Percentiles rank a stretch among this genome's conserved stretches.
These are phyloP conservation scores for Prinsepia uniflora DNA, from an alignment of 306 rosid genomes.

Conservation along the genomic window DNA sequence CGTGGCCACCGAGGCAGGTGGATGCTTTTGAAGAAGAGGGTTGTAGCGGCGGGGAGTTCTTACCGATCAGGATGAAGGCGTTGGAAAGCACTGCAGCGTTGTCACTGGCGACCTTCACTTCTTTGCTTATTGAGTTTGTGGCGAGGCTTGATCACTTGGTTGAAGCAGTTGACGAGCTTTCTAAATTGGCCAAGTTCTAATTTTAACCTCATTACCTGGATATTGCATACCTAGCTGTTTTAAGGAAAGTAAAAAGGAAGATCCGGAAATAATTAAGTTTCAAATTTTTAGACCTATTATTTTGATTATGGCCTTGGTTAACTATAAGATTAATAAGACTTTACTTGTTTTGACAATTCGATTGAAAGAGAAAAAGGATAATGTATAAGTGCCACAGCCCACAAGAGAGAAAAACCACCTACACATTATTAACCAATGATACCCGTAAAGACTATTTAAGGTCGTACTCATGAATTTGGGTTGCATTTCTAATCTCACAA, in stretches of 20 bases:
- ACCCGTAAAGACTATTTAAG: too few relatives aligned
- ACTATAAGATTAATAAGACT: too few relatives aligned
- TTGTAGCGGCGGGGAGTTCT: slow-evolving; percentile 22
- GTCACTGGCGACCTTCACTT: slow-evolving; percentile 64
- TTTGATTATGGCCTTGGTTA: too few relatives aligned
- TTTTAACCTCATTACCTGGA: neutral
- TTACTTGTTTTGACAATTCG: too few relatives aligned
- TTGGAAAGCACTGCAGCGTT: slow-evolving; percentile 53
- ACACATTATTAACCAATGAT: too few relatives aligned
- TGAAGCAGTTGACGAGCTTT: slow-evolving; percentile 59
- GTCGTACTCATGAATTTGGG: too few relatives aligned
- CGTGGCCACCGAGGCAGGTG: slow-evolving; percentile 62
- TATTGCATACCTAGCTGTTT: neutral
- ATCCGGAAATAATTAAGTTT: neutral
- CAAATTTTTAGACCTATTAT: neutral
- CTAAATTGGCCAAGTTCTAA: slow-evolving; percentile 65
- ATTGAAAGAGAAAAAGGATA: too few relatives aligned
- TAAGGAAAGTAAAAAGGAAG: neutral
- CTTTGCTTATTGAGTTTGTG: slow-evolving; percentile 63
- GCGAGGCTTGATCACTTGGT: slow-evolving; percentile 74
- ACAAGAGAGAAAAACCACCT: too few relatives aligned
- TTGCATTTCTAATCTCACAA: too few relatives aligned
- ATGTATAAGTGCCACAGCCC: too few relatives aligned
- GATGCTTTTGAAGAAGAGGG: slow-evolving; percentile 50
- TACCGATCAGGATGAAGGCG: slow-evolving; percentile 40